Evolutionary conservation across 2,329 filamentous ascomycete species (phyloP).

Genomic region (Talaromyces sp.): DNA sequence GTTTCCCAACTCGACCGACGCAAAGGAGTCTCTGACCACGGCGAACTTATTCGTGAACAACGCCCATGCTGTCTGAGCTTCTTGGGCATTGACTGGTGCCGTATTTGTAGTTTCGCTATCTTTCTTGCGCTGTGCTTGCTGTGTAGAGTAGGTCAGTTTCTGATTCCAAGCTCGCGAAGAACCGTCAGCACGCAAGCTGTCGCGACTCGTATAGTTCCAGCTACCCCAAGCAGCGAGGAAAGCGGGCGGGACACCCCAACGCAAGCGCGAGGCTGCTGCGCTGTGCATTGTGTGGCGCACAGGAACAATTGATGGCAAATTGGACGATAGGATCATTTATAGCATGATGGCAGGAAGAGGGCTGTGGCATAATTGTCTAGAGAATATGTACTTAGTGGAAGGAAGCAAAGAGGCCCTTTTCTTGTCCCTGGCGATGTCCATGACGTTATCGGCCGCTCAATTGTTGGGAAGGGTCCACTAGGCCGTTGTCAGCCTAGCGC

Average conservation of each 20-base stretch:
- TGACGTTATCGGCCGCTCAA: conserved; percentile 11
- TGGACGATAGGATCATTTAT: conserved; percentile 24
- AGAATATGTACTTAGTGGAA: background rate
- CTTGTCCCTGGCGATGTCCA: conserved; percentile 16
- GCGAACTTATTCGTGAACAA: conserved; percentile 51
- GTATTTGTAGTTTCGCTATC: conserved; percentile 14
- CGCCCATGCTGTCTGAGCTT: conserved; percentile 38
- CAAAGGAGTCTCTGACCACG: conserved; percentile 39
- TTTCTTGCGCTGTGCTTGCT: conserved; percentile 15
- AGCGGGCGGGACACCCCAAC: conserved; percentile 36
- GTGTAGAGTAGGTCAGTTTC: conserved; percentile 23
- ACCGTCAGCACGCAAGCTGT: conserved; percentile 24
- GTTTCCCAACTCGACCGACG: conserved; percentile 41
- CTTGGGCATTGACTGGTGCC: conserved; percentile 21
- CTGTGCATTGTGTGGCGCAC: conserved; percentile 33
- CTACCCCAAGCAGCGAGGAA: conserved; percentile 18
- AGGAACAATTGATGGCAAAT: conserved; percentile 22
- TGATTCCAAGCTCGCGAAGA: conserved; percentile 23
- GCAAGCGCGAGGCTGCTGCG: conserved; percentile 31
- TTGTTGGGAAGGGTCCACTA: background rate
- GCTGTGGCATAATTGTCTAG: too few species aligned
- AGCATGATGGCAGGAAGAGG: background rate
- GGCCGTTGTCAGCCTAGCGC: background rate
- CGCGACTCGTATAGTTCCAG: conserved; percentile 21
- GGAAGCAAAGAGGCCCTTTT: background rate